Conservation (phyloP, 2,329 filamentous ascomycete genomes). For the Xylariaceae sp. region DNA sequence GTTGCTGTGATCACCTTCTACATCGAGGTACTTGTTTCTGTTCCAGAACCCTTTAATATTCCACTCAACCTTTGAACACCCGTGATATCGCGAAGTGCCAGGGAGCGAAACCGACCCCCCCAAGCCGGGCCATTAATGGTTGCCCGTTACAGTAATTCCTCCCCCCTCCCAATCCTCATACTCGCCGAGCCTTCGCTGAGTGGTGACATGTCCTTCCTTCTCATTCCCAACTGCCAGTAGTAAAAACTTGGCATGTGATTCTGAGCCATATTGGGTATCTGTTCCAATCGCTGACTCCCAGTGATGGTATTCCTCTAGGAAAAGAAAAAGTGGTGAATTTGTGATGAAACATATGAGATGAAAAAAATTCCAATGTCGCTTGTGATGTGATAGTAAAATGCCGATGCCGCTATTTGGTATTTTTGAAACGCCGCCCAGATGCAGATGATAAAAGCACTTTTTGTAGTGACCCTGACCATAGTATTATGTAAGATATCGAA, state of each 20-base stretch:
- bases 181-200: constrained; percentile 40
- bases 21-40: constrained; percentile 15
- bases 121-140: constrained; percentile 25
- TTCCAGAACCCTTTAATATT: constrained; percentile 22
- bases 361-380: constrained; percentile 37
- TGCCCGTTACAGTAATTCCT: constrained; percentile 37
- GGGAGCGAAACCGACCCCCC: constrained; percentile 37
- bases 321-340: constrained; percentile 16
- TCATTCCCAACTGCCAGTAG: constrained; percentile 16
- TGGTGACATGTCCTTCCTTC: constrained; percentile 35
- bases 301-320: constrained; percentile 10
- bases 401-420: constrained; percentile 42
- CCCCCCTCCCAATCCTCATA: constrained; percentile 21
- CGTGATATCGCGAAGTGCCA: constrained; percentile 31
- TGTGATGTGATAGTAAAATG: constrained; percentile 38
- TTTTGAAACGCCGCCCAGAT: constrained; percentile 46
- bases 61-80: constrained; percentile 39
- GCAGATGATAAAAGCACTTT: constrained; percentile 42
- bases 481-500: constrained; percentile 28
- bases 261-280: constrained; percentile 17
- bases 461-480: constrained; percentile 29
- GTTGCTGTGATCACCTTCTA: constrained; percentile 21
- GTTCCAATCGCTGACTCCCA: constrained; percentile 10
- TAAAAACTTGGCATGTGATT: constrained; percentile 26
- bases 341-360: constrained; percentile 31